Base-by-base conservation (phyloP, 495 filamentous ascomycete species). In the Lepraria neglecta region DNA sequence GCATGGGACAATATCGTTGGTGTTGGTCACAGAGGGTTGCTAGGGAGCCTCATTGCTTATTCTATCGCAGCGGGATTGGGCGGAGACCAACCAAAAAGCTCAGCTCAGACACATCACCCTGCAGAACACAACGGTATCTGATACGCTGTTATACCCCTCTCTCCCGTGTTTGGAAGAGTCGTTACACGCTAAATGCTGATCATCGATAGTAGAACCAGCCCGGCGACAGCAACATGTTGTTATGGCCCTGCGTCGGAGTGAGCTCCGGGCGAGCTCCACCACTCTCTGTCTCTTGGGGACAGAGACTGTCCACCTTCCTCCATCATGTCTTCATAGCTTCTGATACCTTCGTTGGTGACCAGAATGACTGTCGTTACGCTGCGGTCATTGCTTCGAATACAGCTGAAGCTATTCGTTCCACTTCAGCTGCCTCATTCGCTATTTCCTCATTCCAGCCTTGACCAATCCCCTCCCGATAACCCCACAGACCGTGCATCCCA, bases 341-440 rank as follows among this genome's bases (percentile, higher is more conserved):
- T 52, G 48, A 33, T 52, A 52, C 48, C 48, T 52, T 52, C 28
- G 48, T 24, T 52, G 48, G 48, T 52, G 27, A 52, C 28, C 48
- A 52, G 48, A 33, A n/a, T 14, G 27, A 9, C 48, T 52, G 15
- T 52, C 24, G 28, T 19, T 31, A 51, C 27, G n/a, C 27, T 51
- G 6, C 48, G 28, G 12, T 15, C 28, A 33, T 52, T n/a, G 46
- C 21, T 27, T 14, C 9, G 46, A 5, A 24, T 27, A 50, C 46
- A 27, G 21, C 11, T 27, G 48, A 31, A 31, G 48, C 27, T 33
- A 31, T 12, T 31, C n/a, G 7, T 28, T 31, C 15, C n/a, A 3
- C 15, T 52, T 52, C 28, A 31, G 48, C 48, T 52, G 48, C 27
- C 5, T 52, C 6, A 31, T 31, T 10, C 11, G 48, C 28, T 19